A percentile compares a stretch with the other conserved stretches of the same genome.
Conservation (phyloP, 495 filamentous ascomycete genomes). For the Podospora pseudocomata region DNA sequence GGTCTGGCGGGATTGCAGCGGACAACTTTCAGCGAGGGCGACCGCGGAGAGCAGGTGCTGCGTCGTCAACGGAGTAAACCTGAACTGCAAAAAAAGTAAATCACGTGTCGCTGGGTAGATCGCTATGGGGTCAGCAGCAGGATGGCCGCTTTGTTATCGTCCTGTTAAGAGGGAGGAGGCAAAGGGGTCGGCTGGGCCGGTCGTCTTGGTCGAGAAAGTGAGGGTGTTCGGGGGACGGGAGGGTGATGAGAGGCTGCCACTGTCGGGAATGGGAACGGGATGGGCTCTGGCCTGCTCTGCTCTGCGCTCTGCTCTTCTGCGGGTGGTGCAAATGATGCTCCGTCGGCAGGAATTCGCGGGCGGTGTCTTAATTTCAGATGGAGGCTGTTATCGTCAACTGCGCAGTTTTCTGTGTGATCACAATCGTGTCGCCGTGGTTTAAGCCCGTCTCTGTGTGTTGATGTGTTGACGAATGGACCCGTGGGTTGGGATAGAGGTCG, state of each 20-base stretch:
- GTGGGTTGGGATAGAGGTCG: slow-evolving; percentile 26
- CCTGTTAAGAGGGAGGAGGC: background rate
- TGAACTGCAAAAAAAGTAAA: background rate
- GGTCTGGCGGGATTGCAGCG: slow-evolving; percentile 15
- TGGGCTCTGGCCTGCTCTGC: background rate
- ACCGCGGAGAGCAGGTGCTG: slow-evolving; percentile 7
- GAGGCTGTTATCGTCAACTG: slow-evolving; percentile 19
- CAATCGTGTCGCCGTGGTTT: slow-evolving; percentile 30
- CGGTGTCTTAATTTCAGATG: slow-evolving; percentile 27
- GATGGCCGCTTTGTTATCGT: background rate
- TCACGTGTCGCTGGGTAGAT: background rate
- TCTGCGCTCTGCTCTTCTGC: slow-evolving; percentile 13
- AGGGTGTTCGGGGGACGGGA: slow-evolving; percentile 16
- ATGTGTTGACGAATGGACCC: slow-evolving; percentile 26
- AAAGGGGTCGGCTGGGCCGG: slow-evolving; percentile 10
- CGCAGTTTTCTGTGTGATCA: slow-evolving; percentile 25
- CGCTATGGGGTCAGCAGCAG: background rate
- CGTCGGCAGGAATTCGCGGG: slow-evolving; percentile 30
- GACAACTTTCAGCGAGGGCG: slow-evolving; percentile 17
- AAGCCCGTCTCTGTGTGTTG: slow-evolving; percentile 23
- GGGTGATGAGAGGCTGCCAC: slow-evolving; percentile 22
- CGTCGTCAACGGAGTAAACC: background rate
- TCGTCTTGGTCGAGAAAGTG: slow-evolving; percentile 16
- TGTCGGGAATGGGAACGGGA: slow-evolving; percentile 25
- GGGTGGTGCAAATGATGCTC: slow-evolving; percentile 22